phyloP scores from a whole-genome alignment of 352 stramenopile species.

The Pythium grandisporangium region DNA sequence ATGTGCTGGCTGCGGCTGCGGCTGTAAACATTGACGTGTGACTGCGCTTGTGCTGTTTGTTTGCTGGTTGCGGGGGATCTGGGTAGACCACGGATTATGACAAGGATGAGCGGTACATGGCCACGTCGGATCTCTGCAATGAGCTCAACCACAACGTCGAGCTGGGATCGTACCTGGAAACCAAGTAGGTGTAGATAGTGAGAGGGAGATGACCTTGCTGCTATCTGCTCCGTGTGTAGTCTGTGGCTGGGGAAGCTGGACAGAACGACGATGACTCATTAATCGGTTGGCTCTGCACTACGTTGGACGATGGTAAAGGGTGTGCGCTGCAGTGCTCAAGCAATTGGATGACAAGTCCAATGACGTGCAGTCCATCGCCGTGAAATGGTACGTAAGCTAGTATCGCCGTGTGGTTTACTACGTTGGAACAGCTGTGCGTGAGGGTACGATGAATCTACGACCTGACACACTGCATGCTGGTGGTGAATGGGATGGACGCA shows the following conservation, averaged over 20 bases:
- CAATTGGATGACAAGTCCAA: conserved; percentile 98
- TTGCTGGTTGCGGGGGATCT: not conserved
- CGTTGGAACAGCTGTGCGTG: too few species aligned
- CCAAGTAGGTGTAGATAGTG: conserved; percentile 46
- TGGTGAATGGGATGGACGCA: conserved; percentile 3
- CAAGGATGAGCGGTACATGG: conserved; percentile 99
- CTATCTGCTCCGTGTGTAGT: not conserved
- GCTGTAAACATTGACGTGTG: not conserved
- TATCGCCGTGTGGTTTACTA: too few species aligned
- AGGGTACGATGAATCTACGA: not conserved
- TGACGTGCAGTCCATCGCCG: conserved; percentile 95
- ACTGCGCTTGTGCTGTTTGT: not conserved
- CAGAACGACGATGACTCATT: too few species aligned
- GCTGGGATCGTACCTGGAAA: conserved; percentile 72
- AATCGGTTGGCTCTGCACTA: not conserved
- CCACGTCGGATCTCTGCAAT: conserved; percentile 96
- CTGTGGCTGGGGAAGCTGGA: too few species aligned
- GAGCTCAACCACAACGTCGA: conserved; percentile 93
- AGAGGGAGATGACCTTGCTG: not conserved
- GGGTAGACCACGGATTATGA: conserved; percentile 82
- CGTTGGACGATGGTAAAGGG: conserved; percentile 26
- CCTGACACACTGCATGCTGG: not conserved
- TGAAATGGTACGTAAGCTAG: conserved; percentile 63
- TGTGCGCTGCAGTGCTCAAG: conserved; percentile 94
- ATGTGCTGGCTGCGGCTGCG: not conserved